phyloP scores from a whole-genome alignment of 2,329 filamentous ascomycete species.

The Thielaviopsis cerberus region DNA sequence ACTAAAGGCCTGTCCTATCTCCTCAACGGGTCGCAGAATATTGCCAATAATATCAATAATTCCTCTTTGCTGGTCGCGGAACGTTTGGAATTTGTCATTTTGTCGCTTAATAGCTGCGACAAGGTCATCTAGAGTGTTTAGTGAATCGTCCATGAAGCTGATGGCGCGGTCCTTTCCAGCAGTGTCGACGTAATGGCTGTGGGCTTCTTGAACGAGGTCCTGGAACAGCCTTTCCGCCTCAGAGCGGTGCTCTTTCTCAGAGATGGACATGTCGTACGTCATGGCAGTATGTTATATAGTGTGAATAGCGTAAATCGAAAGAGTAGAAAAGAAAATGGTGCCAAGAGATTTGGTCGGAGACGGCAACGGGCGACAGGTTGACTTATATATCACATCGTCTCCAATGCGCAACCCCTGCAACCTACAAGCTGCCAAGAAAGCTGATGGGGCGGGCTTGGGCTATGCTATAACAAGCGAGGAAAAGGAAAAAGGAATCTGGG shows the following conservation, averaged over 20 bases:
- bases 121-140: slow-evolving; percentile 10
- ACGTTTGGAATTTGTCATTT: slow-evolving; percentile 12
- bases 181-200: slow-evolving; percentile 8
- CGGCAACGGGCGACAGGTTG: background rate
- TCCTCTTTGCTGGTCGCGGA: slow-evolving; percentile 10
- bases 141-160: slow-evolving; percentile 7
- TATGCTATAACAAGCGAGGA: background rate
- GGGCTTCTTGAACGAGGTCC: slow-evolving; percentile 11
- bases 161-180: slow-evolving; percentile 4
- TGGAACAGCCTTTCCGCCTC: slow-evolving; percentile 12
- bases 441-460: background rate
- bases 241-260: background rate
- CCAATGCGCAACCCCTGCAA: background rate
- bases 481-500: background rate
- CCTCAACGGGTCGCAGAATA: slow-evolving; percentile 21
- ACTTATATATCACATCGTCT: background rate
- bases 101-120: slow-evolving; percentile 8
- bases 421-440: background rate
- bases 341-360: background rate
- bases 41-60: slow-evolving; percentile 12
- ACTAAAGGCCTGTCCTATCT: slow-evolving; percentile 22
- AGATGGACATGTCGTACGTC: background rate
- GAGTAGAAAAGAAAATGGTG: background rate
- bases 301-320: background rate
- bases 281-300: too few relatives aligned